A percentile compares a stretch with the other conserved stretches of the same genome.
These are phyloP conservation scores for Penicillium sp. DNA, from an alignment of 2,329 filamentous ascomycete genomes.

Conservation along the genomic window DNA sequence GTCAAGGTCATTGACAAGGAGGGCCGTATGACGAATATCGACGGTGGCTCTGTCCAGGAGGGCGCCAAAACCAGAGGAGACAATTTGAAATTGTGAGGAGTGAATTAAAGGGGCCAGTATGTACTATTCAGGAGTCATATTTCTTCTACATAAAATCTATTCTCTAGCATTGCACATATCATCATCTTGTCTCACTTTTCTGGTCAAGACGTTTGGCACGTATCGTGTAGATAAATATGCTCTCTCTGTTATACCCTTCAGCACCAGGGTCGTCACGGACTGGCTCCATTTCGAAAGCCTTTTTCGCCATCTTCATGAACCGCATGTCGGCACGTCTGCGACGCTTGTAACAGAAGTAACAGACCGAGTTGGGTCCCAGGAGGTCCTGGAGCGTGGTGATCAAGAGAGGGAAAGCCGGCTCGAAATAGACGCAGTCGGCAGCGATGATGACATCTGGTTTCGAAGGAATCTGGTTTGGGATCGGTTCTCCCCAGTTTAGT, in stretches of 20 bases:
- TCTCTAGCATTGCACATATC: conserved; percentile 10
- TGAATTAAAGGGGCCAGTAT: conserved; percentile 6
- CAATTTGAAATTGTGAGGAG: conserved; percentile 34
- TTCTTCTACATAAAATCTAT: conserved; percentile 11
- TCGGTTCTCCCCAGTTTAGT: conserved; percentile 69
- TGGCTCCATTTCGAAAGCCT: conserved; percentile 62
- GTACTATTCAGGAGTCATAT: conserved; percentile 3
- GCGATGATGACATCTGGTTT: conserved; percentile 81
- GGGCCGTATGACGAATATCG: conserved; percentile 78
- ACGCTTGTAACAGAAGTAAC: conserved; percentile 94
- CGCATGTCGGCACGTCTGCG: conserved; percentile 75
- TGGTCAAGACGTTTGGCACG: conserved; percentile 21
- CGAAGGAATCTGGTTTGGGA: conserved; percentile 38
- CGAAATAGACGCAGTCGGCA: conserved; percentile 95
- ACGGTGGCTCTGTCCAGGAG: conserved; percentile 67
- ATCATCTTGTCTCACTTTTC: not conserved
- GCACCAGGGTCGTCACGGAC: conserved; percentile 54
- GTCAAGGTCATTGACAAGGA: conserved; percentile 91
- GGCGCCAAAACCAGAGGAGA: conserved; percentile 27
- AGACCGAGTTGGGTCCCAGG: conserved; percentile 62
- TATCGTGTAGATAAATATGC: conserved; percentile 40
- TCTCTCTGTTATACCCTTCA: conserved; percentile 36
- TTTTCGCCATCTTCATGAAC: conserved; percentile 69
- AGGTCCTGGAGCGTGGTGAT: conserved; percentile 73
- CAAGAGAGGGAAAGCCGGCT: conserved; percentile 87